Conservation (phyloP, 192 early-diverging fungal species). For the Backusella macrospora region DNA sequence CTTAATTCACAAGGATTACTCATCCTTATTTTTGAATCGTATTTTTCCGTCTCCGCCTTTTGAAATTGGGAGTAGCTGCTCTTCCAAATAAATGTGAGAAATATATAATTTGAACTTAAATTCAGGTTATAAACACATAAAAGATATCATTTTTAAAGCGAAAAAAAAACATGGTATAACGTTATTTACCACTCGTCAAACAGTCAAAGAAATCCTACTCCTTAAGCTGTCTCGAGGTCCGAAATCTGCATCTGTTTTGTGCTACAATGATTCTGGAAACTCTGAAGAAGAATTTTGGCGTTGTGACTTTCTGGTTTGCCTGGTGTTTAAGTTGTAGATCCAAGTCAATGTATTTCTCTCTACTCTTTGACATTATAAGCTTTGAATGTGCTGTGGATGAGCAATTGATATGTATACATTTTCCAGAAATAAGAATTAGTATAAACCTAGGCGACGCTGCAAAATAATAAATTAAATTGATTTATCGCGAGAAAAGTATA, state of each 20-base stretch:
- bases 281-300: no score
- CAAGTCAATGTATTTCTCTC: no score
- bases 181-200: no score
- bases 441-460: no score
- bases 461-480: no score
- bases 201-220: not conserved
- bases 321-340: no score
- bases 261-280: not conserved
- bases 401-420: no score
- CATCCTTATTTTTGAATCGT: not conserved
- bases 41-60: not conserved
- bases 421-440: no score
- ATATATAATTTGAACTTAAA: not conserved
- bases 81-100: not conserved
- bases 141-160: not conserved
- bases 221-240: not conserved
- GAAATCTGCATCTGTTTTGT: not conserved
- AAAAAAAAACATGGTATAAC: not conserved
- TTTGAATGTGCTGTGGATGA: no score
- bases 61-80: not conserved
- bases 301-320: no score
- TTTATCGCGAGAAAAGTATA: no score
- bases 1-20: slow-evolving; percentile 9
- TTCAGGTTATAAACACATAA: not conserved
- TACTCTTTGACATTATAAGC: no score